Evolutionary conservation across 2,329 filamentous ascomycete genomes (phyloP), one percentile per base, ranked within the genome.

Genomic region (Cladobotryum mycophilum): DNA sequence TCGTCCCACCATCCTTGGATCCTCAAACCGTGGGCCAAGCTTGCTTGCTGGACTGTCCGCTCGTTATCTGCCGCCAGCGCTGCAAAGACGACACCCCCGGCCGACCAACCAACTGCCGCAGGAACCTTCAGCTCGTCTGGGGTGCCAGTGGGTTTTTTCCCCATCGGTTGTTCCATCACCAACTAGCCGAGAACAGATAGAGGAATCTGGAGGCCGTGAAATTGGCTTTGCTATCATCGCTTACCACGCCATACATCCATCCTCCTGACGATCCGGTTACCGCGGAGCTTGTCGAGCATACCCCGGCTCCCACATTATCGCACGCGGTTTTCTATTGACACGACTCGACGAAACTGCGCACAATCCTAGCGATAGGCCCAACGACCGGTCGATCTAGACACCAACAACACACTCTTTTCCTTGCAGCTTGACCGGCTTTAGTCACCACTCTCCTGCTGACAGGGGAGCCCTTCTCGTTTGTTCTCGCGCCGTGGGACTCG

Each of bases 1-100:
- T 59, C 58, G 65, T 67, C 61, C 62, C 61, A 64, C 62, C 62
- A 50, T 52, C 41, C 40, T 37, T 44, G 30, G 17, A 45, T 18
- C 34, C 41, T 49, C 34, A 46, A 42, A 22, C 33, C 25, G 30
- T 48, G 49, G 53, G 55, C 56, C 51, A 55, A 54, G 57, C 53
- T 51, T 54, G 53, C 49, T 52, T 57, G 41, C 49, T 51, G 49
- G 58, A 45, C 54, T 48, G 48, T 58, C 56, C 57, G 57, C 53
- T 56, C 56, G 53, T 58, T 57, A 54, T 52, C 53, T 51, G 14
- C 53, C 50, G 41, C 44, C 44, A 35, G 45, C 46, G 48, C 51
- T 49, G 50, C 43, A 41, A 45, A 45, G 20, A 33, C 41, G 14
- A 25, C 41, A 30, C 25, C 25, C 42, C 25, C 20, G 22, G 44